Evolutionary conservation across 2,329 filamentous ascomycete genomes (phyloP).

Genomic region (Acrodontium crateriforme): DNA sequence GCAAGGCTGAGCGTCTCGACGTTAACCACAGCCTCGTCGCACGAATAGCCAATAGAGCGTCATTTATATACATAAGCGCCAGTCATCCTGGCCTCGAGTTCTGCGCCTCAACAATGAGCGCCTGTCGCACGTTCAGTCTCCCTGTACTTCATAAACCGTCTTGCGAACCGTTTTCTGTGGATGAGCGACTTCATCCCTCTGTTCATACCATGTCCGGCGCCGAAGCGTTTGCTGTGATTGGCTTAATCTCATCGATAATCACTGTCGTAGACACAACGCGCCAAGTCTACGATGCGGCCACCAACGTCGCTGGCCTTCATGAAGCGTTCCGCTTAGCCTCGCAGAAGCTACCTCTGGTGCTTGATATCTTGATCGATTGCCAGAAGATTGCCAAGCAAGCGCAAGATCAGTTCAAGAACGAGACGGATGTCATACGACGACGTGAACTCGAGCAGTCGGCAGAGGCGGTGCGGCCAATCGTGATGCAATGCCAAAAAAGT

Average conservation of each 20-base stretch:
- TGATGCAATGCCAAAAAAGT: constrained; percentile 1
- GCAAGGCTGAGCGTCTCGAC: too few species aligned
- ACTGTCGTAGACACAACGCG: constrained; percentile 1
- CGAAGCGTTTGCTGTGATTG: constrained; percentile 1
- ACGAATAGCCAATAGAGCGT: too few species aligned
- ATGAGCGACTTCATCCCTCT: too few species aligned
- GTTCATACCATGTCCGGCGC: constrained; percentile 5
- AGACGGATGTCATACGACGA: not conserved
- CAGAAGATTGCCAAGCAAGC: constrained; percentile 1
- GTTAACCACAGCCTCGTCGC: too few species aligned
- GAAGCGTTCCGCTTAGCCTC: constrained; percentile 2
- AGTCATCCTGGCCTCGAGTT: too few species aligned
- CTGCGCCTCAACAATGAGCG: too few species aligned
- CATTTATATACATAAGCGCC: too few species aligned
- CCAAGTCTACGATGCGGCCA: constrained; percentile 2
- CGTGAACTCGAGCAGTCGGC: not conserved
- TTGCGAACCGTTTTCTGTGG: too few species aligned
- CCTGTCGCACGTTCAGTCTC: too few species aligned
- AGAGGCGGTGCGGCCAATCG: constrained; percentile 1
- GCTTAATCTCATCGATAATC: constrained; percentile 3
- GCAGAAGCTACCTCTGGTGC: constrained; percentile 1
- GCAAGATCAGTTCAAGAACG: too few species aligned
- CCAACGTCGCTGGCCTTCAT: constrained; percentile 1
- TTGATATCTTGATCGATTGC: constrained; percentile 2
- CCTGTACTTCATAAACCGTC: too few species aligned